Conservation (phyloP, 2,329 filamentous ascomycete genomes). For the Alternaria atra region DNA sequence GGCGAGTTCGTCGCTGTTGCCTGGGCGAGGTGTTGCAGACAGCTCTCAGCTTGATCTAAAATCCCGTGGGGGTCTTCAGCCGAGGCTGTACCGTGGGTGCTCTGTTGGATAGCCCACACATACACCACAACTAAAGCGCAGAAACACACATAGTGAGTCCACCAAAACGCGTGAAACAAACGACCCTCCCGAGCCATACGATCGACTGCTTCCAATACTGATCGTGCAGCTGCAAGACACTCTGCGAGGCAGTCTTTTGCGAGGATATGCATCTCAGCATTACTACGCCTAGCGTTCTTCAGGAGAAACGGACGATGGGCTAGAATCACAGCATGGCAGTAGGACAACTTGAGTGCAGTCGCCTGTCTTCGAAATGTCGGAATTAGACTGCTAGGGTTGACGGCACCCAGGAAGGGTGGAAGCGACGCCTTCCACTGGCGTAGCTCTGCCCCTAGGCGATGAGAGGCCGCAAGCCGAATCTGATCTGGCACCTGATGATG, state of each 20-base stretch:
- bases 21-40: conserved; percentile 56
- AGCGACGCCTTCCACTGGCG: conserved; percentile 44
- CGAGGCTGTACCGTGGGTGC: conserved; percentile 14
- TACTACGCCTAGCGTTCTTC: conserved; percentile 23
- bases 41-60: conserved; percentile 56
- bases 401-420: conserved; percentile 56
- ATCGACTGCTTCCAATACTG: conserved; percentile 50
- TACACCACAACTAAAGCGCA: conserved; percentile 60
- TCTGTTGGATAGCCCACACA: conserved; percentile 58
- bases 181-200: conserved; percentile 50
- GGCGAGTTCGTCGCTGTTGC: conserved; percentile 59
- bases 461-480: conserved; percentile 51
- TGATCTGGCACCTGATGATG: conserved; percentile 27
- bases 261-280: conserved; percentile 37
- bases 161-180: conserved; percentile 58
- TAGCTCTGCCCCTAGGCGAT: conserved; percentile 52
- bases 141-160: conserved; percentile 61
- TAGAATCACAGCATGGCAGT: conserved; percentile 48
- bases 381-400: conserved; percentile 58
- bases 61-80: conserved; percentile 34
- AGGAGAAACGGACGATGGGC: conserved; percentile 46
- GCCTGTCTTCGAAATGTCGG: conserved; percentile 53
- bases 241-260: conserved; percentile 53
- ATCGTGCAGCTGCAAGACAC: conserved; percentile 55
- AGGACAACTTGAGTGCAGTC: conserved; percentile 42